Evolutionary conservation across 225 moss, liverwort and hornwort species (phyloP).

Genomic region (Sphagnum tenellum): DNA sequence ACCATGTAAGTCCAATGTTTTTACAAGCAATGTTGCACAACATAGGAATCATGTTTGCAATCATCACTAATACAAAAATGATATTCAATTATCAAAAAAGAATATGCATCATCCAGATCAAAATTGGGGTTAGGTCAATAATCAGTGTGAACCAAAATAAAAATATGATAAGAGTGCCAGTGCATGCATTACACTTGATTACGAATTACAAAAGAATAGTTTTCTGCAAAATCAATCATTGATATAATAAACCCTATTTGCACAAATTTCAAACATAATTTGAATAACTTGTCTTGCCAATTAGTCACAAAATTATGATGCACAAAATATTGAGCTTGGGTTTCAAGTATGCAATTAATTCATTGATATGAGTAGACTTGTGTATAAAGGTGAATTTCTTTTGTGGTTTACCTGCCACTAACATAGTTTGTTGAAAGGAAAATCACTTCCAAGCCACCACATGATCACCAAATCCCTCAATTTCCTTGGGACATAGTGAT

Average conservation of each 20-base stretch:
- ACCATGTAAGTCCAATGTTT: background rate
- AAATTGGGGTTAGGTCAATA: background rate
- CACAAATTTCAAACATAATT: too few species aligned
- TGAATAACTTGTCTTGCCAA: too few species aligned
- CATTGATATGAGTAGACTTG: background rate
- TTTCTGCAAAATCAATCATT: background rate
- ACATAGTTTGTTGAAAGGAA: background rate
- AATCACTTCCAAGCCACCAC: background rate
- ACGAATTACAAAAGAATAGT: background rate
- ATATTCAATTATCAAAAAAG: background rate
- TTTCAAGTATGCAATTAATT: too few species aligned
- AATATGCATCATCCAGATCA: too few species aligned
- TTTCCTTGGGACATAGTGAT: background rate
- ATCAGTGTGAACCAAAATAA: background rate
- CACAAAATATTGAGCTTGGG: too few species aligned
- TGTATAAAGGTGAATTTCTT: background rate
- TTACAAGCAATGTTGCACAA: background rate
- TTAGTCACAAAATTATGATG: too few species aligned
- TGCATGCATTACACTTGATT: slow-evolving; percentile 1
- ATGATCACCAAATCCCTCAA: background rate
- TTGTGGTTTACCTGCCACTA: background rate
- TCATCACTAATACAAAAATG: background rate
- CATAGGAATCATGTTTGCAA: background rate
- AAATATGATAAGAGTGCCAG: background rate
- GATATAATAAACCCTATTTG: too few species aligned